Evolutionary conservation across 108 stramenopile genomes (phyloP).

Genomic region (Cylindrotheca closterium): DNA sequence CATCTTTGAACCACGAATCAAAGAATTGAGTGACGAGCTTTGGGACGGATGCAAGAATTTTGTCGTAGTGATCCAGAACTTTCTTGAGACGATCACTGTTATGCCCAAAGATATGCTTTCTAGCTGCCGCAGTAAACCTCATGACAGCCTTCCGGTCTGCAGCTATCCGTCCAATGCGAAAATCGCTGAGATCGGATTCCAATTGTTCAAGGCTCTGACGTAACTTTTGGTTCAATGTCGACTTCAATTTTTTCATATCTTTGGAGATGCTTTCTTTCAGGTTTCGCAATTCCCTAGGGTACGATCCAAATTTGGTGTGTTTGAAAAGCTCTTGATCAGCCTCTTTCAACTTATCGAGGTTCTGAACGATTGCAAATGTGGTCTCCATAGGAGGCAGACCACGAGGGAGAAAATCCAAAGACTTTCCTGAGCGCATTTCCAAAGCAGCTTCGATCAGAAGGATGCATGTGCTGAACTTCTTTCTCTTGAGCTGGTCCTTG

Average conservation of each 20-base stretch:
- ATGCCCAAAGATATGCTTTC: no score
- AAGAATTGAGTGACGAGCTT: conserved; percentile 9
- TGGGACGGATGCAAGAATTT: background rate
- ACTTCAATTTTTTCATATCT: background rate
- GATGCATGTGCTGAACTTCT: conserved; percentile 30
- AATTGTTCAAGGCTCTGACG: background rate
- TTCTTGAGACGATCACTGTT: no score
- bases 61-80: background rate
- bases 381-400: conserved; percentile 11
- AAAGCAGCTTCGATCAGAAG: conserved; percentile 23
- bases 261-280: conserved; percentile 5
- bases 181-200: background rate
- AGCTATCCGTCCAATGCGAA: no score
- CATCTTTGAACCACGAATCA: conserved; percentile 13
- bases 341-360: conserved; percentile 19
- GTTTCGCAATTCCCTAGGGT: no score
- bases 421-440: conserved; percentile 5
- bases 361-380: conserved; percentile 17
- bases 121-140: no score
- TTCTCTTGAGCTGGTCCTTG: conserved; percentile 47
- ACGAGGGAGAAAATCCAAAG: background rate
- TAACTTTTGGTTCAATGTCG: background rate
- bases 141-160: no score
- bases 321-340: conserved; percentile 10
- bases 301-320: no score